Base-by-base conservation (phyloP, 805 yeast species). In the Yamadazyma kitorensis region DNA sequence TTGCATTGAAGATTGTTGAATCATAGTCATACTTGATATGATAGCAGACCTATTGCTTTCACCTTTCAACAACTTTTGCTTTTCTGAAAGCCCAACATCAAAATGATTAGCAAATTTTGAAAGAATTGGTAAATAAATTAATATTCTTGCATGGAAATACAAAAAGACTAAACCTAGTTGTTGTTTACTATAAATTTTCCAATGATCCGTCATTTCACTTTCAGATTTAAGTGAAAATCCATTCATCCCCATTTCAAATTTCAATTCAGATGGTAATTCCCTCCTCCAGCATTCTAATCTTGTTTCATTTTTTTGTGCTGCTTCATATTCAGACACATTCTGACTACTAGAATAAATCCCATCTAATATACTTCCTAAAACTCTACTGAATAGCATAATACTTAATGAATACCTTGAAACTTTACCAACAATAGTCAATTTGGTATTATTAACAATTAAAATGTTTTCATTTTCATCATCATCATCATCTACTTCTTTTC, bases 201-300 rank as follows among this genome's bases (percentile, higher is more conserved):
- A 61, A 18, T 40, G 39, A 8, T 48, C 45, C 4, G 39, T 34
- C 3, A 29, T 21, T 4, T 48, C 54, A 13, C 48, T 49, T 16
- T 55, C 55, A 25, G 57, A 51, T 29, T 51, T 59, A 34, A 63
- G 54, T 11, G 73, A 54, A 17, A 70, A 59, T 1, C 84, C 82
- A 48, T 74, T 75, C 12, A 70, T 72, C 41, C 80, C 86, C 19
- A 82, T 59, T 24, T 82, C 82, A 45, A 86, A 84, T 36, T 68
- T 71, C 39, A 85, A 61, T 24, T 71, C 69, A 0, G 56, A 24
- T 1, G 94, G 86, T 25, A 88, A 61, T 25, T 82, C 84, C 14
- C 80, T 62, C 47, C 86, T 68, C 96, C 96, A 88, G 31, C 74
- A 63, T 45, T 87, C 95, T 29, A 88, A 64, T 47, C 80, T 72